Evolutionary conservation across 176 grass and related monocot genomes (phyloP).

Genomic region (Phyllostachys edulis): DNA sequence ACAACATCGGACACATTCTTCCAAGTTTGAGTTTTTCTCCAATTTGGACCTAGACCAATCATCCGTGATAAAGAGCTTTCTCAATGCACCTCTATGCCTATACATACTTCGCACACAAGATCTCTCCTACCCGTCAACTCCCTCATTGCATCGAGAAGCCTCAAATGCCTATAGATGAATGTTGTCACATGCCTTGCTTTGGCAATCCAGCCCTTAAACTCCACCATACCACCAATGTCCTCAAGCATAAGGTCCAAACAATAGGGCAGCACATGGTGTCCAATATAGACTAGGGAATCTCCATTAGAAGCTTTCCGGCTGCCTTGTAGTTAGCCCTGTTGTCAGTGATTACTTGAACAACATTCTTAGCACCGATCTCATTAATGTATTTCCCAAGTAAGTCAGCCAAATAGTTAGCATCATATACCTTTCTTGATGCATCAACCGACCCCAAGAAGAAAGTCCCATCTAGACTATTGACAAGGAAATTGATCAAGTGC

Average conservation of each 20-base stretch:
- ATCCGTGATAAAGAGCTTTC: background rate
- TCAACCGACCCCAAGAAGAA: background rate
- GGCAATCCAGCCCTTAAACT: background rate
- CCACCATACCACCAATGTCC: background rate
- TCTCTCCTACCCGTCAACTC: background rate
- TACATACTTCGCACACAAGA: background rate
- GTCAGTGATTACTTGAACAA: background rate
- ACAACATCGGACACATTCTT: background rate
- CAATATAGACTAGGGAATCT: background rate
- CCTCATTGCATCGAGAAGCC: background rate
- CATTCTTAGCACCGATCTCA: background rate
- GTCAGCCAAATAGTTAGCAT: background rate
- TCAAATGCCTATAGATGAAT: background rate
- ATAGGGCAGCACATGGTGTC: background rate
- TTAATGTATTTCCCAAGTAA: background rate
- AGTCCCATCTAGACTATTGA: background rate
- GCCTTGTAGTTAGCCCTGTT: background rate
- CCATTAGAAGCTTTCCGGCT: background rate
- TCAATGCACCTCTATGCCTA: background rate
- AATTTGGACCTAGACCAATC: background rate
- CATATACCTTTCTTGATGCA: background rate
- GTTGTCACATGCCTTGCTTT: background rate
- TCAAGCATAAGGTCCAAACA: background rate
- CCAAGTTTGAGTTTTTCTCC: background rate
- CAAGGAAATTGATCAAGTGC: background rate